These are phyloP conservation scores for Botrytis pseudocinerea DNA, from an alignment of 2,329 filamentous ascomycete genomes.

Conservation along the genomic window DNA sequence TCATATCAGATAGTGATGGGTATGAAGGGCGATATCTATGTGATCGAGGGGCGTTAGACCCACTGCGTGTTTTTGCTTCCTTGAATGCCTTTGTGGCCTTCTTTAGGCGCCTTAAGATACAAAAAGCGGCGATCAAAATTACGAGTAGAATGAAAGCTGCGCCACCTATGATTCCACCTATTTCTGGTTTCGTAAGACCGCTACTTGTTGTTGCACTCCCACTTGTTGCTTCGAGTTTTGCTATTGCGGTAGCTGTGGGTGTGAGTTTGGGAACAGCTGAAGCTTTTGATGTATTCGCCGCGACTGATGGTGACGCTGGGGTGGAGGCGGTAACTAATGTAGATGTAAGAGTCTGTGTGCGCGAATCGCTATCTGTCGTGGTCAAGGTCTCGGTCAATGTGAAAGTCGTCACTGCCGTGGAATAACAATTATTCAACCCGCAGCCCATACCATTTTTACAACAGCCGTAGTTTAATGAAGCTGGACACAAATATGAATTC, in stretches of 20 bases:
- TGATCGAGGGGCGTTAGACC: constrained; percentile 27
- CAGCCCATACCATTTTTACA: constrained; percentile 54
- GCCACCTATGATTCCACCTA: constrained; percentile 57
- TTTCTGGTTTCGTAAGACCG: constrained; percentile 40
- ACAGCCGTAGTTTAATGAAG: constrained; percentile 54
- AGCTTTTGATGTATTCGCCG: constrained; percentile 19
- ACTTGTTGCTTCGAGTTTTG: constrained; percentile 41
- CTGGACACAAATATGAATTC: constrained; percentile 51
- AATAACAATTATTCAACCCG: constrained; percentile 50
- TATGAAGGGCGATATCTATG: constrained; percentile 20
- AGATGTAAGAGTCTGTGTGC: constrained; percentile 45
- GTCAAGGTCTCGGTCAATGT: constrained; percentile 49
- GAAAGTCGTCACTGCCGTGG: constrained; percentile 49
- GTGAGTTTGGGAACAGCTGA: constrained; percentile 31
- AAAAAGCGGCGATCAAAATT: constrained; percentile 49
- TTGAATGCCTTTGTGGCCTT: constrained; percentile 41
- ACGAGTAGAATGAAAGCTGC: constrained; percentile 51
- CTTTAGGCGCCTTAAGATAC: constrained; percentile 53
- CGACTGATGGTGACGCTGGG: constrained; percentile 39
- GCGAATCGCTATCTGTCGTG: constrained; percentile 47
- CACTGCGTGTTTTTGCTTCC: constrained; percentile 31
- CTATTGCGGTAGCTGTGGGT: constrained; percentile 28
- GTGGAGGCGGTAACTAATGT: constrained; percentile 43
- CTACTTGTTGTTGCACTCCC: constrained; percentile 35
- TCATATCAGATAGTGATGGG: constrained; percentile 28